These are phyloP conservation scores for Tubosaeta sp. DNA, from an alignment of 768 basidiomycete species.

Conservation along the genomic window DNA sequence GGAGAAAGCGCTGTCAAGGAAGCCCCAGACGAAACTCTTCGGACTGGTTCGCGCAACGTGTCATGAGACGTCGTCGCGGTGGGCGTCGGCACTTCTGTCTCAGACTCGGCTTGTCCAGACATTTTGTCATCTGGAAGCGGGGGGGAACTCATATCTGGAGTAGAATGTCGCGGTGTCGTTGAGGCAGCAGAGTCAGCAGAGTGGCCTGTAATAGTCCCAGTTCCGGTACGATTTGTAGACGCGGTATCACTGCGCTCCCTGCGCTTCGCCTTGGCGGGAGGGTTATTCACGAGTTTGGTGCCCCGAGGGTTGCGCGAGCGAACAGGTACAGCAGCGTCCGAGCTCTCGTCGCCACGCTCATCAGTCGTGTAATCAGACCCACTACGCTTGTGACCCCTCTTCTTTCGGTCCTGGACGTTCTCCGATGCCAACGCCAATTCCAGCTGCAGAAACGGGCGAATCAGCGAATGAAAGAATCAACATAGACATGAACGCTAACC, in stretches of 20 bases:
- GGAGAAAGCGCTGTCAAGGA: conserved; percentile 26
- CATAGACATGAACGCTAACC: conserved; percentile 42
- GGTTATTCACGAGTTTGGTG: conserved; percentile 30
- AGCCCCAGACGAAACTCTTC: conserved; percentile 33
- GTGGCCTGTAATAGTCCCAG: conserved; percentile 24
- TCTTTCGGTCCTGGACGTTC: conserved; percentile 34
- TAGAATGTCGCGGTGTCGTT: conserved; percentile 26
- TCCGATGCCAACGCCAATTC: conserved; percentile 71
- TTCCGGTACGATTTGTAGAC: conserved; percentile 56
- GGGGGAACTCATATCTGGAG: conserved; percentile 23
- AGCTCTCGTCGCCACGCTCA: conserved; percentile 57
- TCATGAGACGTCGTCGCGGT: conserved; percentile 29
- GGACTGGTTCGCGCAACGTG: conserved; percentile 18
- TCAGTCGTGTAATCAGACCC: conserved; percentile 30
- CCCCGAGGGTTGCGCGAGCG: conserved; percentile 40
- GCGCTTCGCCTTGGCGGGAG: conserved; percentile 37
- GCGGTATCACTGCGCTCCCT: conserved; percentile 54
- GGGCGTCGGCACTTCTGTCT: conserved; percentile 20
- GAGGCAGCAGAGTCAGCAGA: conserved; percentile 24
- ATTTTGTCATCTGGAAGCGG: conserved; percentile 33
- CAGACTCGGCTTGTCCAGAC: conserved; percentile 40
- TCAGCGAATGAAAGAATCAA: conserved; percentile 4
- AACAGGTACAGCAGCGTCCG: conserved; percentile 40
- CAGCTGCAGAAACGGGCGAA: conserved; percentile 43
- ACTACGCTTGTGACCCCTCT: conserved; percentile 20